Conservation (phyloP, 495 filamentous ascomycete genomes). For the Talaromyces adpressus region DNA sequence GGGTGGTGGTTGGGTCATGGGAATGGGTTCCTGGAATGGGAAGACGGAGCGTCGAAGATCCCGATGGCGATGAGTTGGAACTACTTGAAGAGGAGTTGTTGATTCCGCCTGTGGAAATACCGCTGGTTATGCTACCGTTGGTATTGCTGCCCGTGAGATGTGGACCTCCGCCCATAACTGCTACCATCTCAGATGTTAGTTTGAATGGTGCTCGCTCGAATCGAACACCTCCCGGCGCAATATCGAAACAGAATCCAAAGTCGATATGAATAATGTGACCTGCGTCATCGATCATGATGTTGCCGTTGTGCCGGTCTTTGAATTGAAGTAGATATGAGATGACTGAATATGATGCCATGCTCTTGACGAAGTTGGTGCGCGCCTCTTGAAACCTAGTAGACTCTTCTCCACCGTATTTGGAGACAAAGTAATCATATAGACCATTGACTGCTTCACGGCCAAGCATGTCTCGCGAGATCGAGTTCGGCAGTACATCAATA, state of each 20-base stretch:
- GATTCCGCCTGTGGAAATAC: neutral
- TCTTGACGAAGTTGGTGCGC: slow-evolving; percentile 95
- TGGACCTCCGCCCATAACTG: slow-evolving; percentile 84
- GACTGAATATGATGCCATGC: slow-evolving; percentile 99
- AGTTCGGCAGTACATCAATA: slow-evolving; percentile 95
- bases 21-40: slow-evolving; percentile 28
- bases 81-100: neutral
- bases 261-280: slow-evolving; percentile 99
- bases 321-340: slow-evolving; percentile 96
- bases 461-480: slow-evolving; percentile 97
- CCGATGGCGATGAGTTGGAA: neutral
- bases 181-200: slow-evolving; percentile 92
- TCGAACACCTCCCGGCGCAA: slow-evolving; percentile 89
- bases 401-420: slow-evolving; percentile 94
- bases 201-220: slow-evolving; percentile 99
- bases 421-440: slow-evolving; percentile 95
- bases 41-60: slow-evolving; percentile 14
- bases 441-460: slow-evolving; percentile 96
- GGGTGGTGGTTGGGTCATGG: slow-evolving; percentile 56
- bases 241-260: slow-evolving; percentile 99
- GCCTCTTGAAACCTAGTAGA: slow-evolving; percentile 92
- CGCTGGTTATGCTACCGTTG: slow-evolving; percentile 10
- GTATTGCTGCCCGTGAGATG: slow-evolving; percentile 21
- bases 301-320: slow-evolving; percentile 98
- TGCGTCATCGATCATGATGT: slow-evolving; percentile 97